Evolutionary conservation across 345 rosid species (phyloP).

Genomic region (Eucalyptus tenuipes): DNA sequence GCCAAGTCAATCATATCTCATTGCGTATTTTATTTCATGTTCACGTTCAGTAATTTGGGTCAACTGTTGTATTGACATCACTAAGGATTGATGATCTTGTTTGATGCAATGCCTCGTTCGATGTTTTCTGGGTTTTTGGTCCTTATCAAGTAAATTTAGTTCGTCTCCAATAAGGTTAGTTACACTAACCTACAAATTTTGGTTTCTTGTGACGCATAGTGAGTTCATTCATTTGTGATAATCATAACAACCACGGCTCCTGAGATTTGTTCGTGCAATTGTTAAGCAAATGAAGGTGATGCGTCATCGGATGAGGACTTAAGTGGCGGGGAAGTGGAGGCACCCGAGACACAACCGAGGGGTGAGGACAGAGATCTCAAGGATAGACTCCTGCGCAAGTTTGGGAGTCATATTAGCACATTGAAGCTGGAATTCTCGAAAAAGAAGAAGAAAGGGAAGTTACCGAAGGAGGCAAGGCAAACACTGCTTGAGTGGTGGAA

Average conservation of each 20-base stretch:
- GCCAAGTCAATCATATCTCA: background rate
- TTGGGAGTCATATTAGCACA: background rate
- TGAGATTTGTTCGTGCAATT: background rate
- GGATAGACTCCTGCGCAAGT: constrained; percentile 3
- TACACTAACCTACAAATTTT: background rate
- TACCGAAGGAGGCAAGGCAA: constrained; percentile 10
- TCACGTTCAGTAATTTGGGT: background rate
- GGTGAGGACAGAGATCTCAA: background rate
- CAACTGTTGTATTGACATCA: background rate
- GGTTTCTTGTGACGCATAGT: background rate
- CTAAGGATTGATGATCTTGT: background rate
- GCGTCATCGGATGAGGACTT: constrained; percentile 4
- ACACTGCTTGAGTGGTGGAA: constrained; percentile 8
- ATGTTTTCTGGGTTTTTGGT: background rate
- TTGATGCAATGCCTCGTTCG: background rate
- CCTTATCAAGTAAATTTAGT: background rate
- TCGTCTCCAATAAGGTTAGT: background rate
- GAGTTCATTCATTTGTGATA: background rate
- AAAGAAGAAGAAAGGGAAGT: constrained; percentile 14
- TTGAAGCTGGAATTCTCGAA: constrained; percentile 8
- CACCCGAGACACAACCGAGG: background rate
- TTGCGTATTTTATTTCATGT: background rate
- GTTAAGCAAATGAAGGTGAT: constrained; percentile 1
- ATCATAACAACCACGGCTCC: background rate
- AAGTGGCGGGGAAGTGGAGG: constrained; percentile 4